Conservation (phyloP, 2,329 filamentous ascomycete species). For the Pseudogymnoascus destructans region DNA sequence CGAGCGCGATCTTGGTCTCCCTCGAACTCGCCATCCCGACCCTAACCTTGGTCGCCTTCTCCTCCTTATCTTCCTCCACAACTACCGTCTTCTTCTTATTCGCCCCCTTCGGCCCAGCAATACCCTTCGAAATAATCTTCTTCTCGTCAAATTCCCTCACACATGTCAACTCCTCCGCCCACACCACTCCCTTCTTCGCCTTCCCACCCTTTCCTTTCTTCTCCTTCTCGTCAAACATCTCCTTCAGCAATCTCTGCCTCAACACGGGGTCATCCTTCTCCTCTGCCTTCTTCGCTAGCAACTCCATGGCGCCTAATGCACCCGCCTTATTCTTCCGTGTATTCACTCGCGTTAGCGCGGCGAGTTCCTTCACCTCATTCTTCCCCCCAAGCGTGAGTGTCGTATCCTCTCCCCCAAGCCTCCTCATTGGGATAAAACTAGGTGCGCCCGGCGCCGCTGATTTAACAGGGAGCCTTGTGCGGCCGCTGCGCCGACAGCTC, state of each 20-base stretch:
- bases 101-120: slow-evolving; percentile 13
- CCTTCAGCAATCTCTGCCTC: slow-evolving; percentile 26
- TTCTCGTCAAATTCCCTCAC: slow-evolving; percentile 19
- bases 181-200: slow-evolving; percentile 22
- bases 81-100: slow-evolving; percentile 18
- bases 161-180: slow-evolving; percentile 24
- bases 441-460: slow-evolving; percentile 18
- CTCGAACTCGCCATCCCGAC: slow-evolving; percentile 15
- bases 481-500: slow-evolving; percentile 21
- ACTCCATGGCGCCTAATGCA: slow-evolving; percentile 24
- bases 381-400: slow-evolving; percentile 18
- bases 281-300: slow-evolving; percentile 25
- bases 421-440: slow-evolving; percentile 24
- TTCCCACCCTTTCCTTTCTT: slow-evolving; percentile 21
- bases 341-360: slow-evolving; percentile 31
- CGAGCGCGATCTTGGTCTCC: slow-evolving; percentile 15
- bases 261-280: slow-evolving; percentile 30
- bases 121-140: slow-evolving; percentile 18
- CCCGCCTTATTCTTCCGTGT: slow-evolving; percentile 34
- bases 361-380: slow-evolving; percentile 20
- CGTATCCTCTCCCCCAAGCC: slow-evolving; percentile 23
- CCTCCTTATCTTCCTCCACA: slow-evolving; percentile 16
- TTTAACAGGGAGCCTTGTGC: slow-evolving; percentile 23
- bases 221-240: slow-evolving; percentile 24
- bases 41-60: slow-evolving; percentile 20